Evolutionary conservation across 306 rosid genomes (phyloP), one percentile per base, ranked within the genome.

Genomic region (Crotalaria pallida): DNA sequence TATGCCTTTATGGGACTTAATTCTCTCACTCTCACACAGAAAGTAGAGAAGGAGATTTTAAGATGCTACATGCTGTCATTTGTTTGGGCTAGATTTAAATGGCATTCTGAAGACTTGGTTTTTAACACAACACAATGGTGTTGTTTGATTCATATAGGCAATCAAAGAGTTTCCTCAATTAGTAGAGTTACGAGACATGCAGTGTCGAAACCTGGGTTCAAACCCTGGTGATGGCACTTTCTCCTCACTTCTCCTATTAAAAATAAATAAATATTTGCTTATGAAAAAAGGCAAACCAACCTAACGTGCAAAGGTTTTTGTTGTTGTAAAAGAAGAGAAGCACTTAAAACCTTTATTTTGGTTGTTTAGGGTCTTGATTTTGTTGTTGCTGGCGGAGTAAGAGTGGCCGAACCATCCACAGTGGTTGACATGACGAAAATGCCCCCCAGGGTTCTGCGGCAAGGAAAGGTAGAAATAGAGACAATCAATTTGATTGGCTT

Each of bases 321-420:
- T n/a, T 33, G 40, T 12, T 41, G 16, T 3, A 11, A 7, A 6
- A 49, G 7, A 73, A 58, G 7, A 34, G 53, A 33, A 38, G 52
- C 24, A 11, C 33, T 56, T 53, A 24, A 71, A n/a, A 58, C 31
- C 29, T 53, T 55, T 55, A 64, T 36, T 69, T 65, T 12, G 72
- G 64, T 73, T 68, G 72, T 75, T 41, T 59, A 93, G 98, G 98
- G 97, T 79, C 97, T 93, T 75, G 96, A 93, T 89, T 90, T 93
- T 78, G 91, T 93, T 71, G 86, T 93, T 56, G 92, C 88, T 84
- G 96, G 94, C 13, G 97, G 97, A 50, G 64, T 88, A 45, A 85
- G 98, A 81, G 81, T 93, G 75, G 98, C 98, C 2, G 92, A 93
- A 72, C 93, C 97, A 24, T 90, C 97, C 76, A 93, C 97, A 13